Evolutionary conservation across 495 filamentous ascomycete genomes (phyloP).

Genomic region (Neurospora tetrasperma): DNA sequence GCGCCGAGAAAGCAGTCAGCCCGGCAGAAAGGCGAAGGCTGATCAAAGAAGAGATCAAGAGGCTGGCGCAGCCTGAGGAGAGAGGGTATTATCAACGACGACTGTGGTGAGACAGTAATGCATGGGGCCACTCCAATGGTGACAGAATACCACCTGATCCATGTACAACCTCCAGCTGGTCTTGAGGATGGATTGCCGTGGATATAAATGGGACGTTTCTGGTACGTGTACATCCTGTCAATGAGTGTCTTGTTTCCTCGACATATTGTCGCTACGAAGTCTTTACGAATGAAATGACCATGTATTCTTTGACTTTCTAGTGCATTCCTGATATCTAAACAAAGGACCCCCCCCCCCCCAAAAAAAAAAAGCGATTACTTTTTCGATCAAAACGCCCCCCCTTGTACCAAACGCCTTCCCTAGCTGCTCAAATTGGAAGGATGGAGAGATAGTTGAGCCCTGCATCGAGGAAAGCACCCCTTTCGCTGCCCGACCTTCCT

Average conservation of each 20-base stretch:
- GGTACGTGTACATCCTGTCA: not conserved
- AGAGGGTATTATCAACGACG: constrained; percentile 37
- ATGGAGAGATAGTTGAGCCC: not conserved
- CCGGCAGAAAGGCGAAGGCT: constrained; percentile 36
- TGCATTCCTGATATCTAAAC: not conserved
- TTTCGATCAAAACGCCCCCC: not conserved
- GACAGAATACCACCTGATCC: not conserved
- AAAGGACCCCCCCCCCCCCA: too few relatives aligned
- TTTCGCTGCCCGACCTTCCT: not conserved
- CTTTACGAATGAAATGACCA: not conserved
- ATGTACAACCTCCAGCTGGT: not conserved
- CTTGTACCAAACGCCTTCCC: not conserved
- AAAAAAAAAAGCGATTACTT: not conserved
- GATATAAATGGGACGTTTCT: not conserved
- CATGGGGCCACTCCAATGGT: not conserved
- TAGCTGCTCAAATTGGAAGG: not conserved
- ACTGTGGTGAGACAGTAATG: constrained; percentile 25
- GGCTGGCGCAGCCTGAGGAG: constrained; percentile 28
- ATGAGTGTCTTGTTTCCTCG: not conserved
- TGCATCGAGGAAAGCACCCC: not conserved
- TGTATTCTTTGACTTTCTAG: not conserved
- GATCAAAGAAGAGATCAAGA: constrained; percentile 42
- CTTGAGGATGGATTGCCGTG: not conserved
- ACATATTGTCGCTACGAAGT: not conserved
- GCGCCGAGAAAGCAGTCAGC: constrained; percentile 28